A percentile compares a stretch with the other conserved stretches of the same genome.
phyloP scores from a whole-genome alignment of 2,329 filamentous ascomycete genomes.

The Apiospora malaysiana region DNA sequence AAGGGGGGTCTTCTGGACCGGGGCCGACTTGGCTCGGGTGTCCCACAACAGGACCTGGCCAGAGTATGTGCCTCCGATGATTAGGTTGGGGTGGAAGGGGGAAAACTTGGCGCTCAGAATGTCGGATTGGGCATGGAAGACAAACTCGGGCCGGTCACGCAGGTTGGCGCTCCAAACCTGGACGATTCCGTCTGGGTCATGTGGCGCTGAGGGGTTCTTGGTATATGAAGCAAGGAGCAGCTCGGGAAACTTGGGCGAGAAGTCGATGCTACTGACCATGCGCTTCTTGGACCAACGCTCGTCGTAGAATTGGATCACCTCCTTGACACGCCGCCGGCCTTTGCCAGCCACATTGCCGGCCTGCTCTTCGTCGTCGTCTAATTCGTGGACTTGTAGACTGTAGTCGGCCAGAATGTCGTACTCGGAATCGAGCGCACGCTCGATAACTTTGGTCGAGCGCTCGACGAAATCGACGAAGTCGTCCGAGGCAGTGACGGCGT shows the following conservation, averaged over 20 bases:
- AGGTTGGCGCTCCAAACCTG: constrained; percentile 98
- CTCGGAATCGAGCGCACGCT: constrained; percentile 91
- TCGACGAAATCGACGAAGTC: constrained; percentile 97
- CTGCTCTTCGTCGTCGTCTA: constrained; percentile 84
- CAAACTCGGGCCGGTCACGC: constrained; percentile 92
- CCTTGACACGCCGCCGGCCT: constrained; percentile 77
- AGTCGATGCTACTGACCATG: constrained; percentile 95
- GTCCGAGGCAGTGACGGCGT: constrained; percentile 87
- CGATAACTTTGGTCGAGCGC: constrained; percentile 94
- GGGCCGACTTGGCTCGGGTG: constrained; percentile 84
- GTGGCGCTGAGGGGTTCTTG: constrained; percentile 93
- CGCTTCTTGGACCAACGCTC: constrained; percentile 96
- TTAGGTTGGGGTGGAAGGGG: constrained; percentile 96
- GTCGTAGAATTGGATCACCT: constrained; percentile 92
- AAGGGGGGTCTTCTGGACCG: constrained; percentile 94
- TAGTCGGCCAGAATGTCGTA: constrained; percentile 98
- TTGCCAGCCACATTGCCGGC: constrained; percentile 72
- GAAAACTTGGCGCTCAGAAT: constrained; percentile 96
- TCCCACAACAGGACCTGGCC: constrained; percentile 98
- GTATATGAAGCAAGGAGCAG: constrained; percentile 94
- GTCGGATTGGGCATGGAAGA: constrained; percentile 95
- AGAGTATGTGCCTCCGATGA: constrained; percentile 94
- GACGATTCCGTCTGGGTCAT: constrained; percentile 90
- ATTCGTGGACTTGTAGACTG: constrained; percentile 76
- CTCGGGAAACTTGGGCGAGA: constrained; percentile 94